Evolutionary conservation across 23 red algal species (phyloP).

Genomic region (Cyanidioschyzon merolae): DNA sequence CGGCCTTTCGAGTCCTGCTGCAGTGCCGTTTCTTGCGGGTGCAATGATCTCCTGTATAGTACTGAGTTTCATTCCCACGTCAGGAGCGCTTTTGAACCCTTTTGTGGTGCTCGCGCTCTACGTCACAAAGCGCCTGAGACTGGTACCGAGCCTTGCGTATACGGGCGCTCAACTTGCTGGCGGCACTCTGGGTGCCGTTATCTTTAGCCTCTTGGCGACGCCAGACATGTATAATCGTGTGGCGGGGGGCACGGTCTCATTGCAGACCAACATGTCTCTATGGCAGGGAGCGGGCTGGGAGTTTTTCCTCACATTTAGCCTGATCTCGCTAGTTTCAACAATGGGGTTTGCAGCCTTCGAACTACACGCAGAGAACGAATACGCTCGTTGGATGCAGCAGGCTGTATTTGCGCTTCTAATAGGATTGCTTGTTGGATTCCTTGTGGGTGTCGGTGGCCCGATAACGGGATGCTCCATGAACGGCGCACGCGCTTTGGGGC

Average conservation of each 20-base stretch:
- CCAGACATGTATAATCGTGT: neutral
- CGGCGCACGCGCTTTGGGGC: neutral
- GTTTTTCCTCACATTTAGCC: slow-evolving; percentile 8
- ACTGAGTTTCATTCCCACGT: neutral
- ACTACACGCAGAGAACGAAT: neutral
- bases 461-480: slow-evolving; percentile 9
- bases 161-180: neutral
- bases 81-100: slow-evolving; percentile 2
- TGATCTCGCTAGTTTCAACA: neutral
- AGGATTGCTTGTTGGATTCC: neutral
- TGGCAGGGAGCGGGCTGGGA: slow-evolving; percentile 5
- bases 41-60: neutral
- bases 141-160: neutral
- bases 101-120: neutral
- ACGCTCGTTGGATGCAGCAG: neutral
- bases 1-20: neutral
- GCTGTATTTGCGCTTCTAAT: neutral
- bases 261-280: neutral
- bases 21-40: neutral
- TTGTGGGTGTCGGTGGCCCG: slow-evolving; percentile 9
- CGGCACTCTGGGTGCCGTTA: neutral
- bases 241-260: neutral
- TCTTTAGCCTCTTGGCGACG: neutral
- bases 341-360: slow-evolving; percentile 8
- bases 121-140: neutral